Conservation (phyloP, 495 filamentous ascomycete genomes). For the Xylaria longipes region DNA sequence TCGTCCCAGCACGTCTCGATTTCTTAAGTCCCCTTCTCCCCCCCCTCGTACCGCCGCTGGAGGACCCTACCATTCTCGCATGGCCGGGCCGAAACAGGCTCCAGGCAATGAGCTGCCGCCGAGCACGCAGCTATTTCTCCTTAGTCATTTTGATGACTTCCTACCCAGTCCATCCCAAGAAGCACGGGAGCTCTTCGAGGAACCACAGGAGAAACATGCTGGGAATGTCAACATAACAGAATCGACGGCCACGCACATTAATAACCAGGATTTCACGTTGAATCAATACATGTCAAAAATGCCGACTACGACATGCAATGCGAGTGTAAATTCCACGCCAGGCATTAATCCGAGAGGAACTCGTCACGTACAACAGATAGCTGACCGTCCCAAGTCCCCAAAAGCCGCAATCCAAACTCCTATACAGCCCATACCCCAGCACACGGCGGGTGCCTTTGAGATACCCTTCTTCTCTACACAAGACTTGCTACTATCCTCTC, state of each 20-base stretch:
- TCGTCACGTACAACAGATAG: not conserved
- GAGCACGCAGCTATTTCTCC: constrained; percentile 53
- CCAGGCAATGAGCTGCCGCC: constrained; percentile 34
- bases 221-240: not conserved
- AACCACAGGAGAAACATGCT: constrained; percentile 19
- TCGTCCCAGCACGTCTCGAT: constrained; percentile 28
- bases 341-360: not conserved
- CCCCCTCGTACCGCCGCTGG: not conserved
- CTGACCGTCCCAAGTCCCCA: not conserved
- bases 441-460: constrained; percentile 25
- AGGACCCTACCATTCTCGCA: not conserved
- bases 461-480: constrained; percentile 52
- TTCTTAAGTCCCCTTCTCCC: constrained; percentile 27
- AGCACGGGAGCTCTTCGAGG: constrained; percentile 50
- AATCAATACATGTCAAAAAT: not conserved
- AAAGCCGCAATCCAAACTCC: not conserved
- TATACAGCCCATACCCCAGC: constrained; percentile 2
- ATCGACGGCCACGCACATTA: not conserved
- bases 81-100: not conserved
- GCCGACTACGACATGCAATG: not conserved
- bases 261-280: not conserved
- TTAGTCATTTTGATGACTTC: constrained; percentile 55
- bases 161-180: constrained; percentile 57
- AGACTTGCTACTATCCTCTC: constrained; percentile 53
- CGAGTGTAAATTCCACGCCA: not conserved